phyloP scores from a whole-genome alignment of 371 early-diverging fungal species.

The Nematocida homosporus region DNA sequence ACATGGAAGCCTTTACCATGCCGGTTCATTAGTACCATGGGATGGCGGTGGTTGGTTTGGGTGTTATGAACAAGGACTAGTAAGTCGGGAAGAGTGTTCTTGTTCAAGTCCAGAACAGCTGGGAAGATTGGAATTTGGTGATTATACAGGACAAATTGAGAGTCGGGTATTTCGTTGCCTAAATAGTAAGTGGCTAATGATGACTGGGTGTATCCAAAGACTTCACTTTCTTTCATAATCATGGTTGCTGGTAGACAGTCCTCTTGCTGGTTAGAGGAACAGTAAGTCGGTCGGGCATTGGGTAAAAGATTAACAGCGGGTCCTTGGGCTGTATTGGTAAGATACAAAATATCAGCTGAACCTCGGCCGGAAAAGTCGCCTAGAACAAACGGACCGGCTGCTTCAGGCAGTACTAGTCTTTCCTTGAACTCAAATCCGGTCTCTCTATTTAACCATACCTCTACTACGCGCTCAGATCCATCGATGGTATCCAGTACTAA shows the following conservation, averaged over 20 bases:
- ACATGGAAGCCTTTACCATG: constrained; percentile 20
- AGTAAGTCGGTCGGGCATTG: constrained; percentile 41
- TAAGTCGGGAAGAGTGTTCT: constrained; percentile 44
- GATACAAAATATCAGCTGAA: constrained; percentile 51
- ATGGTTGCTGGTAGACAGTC: not conserved
- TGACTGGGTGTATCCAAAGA: not conserved
- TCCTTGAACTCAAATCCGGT: not conserved
- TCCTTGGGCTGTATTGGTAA: constrained; percentile 24
- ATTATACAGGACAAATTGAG: constrained; percentile 17
- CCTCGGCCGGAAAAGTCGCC: constrained; percentile 59
- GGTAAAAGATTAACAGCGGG: constrained; percentile 12
- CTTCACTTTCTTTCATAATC: not conserved
- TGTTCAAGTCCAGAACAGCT: constrained; percentile 41
- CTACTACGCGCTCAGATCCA: constrained; percentile 33
- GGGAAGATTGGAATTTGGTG: constrained; percentile 34
- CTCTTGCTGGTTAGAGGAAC: not conserved
- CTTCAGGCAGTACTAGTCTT: constrained; percentile 14
- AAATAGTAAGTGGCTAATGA: not conserved
- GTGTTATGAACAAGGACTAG: not conserved
- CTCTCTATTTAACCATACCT: constrained; percentile 42
- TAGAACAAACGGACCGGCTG: constrained; percentile 57
- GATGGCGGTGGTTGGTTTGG: not conserved
- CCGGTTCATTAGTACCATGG: constrained; percentile 15
- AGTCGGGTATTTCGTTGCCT: not conserved
- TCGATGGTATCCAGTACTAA: constrained; percentile 46